A percentile compares a stretch with the other conserved stretches of the same genome.
Conservation (phyloP, 2,329 filamentous ascomycete genomes). For the Penicillium hesseltinei region DNA sequence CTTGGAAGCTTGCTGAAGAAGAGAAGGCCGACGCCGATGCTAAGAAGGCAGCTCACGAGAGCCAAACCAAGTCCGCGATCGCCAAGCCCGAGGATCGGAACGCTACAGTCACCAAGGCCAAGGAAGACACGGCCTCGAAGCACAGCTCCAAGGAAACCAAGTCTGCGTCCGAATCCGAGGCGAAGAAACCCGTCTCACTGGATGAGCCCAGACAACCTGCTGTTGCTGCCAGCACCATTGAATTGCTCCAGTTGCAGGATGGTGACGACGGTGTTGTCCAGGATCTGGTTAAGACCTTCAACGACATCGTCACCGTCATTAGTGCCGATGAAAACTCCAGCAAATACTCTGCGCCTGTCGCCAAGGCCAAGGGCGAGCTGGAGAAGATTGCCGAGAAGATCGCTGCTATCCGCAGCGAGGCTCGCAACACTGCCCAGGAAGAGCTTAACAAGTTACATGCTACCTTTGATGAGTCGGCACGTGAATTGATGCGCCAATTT, state of each 20-base stretch:
- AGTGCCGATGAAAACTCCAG: conserved; percentile 78
- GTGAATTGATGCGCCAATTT: conserved; percentile 82
- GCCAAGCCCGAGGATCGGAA: conserved; percentile 31
- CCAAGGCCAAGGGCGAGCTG: conserved; percentile 82
- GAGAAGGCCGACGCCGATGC: conserved; percentile 59
- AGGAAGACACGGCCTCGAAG: conserved; percentile 31
- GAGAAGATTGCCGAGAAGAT: conserved; percentile 77
- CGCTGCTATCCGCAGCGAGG: conserved; percentile 65
- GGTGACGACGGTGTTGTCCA: conserved; percentile 85
- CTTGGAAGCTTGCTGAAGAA: conserved; percentile 70
- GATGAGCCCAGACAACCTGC: conserved; percentile 41
- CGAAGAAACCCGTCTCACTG: conserved; percentile 31
- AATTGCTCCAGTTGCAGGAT: conserved; percentile 71
- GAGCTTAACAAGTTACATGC: conserved; percentile 69
- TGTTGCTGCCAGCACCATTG: conserved; percentile 63
- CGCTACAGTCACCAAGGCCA: conserved; percentile 31
- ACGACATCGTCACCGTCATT: conserved; percentile 90
- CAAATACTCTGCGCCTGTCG: conserved; percentile 74
- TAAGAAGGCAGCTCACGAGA: conserved; percentile 46
- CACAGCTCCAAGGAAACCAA: conserved; percentile 25
- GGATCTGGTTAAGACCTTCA: conserved; percentile 90
- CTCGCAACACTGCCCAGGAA: conserved; percentile 68
- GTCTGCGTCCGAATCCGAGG: conserved; percentile 11
- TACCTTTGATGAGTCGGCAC: conserved; percentile 83
- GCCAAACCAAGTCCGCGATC: conserved; percentile 26